Conservation (phyloP, 2,329 filamentous ascomycete species). For the Botrytis hyacinthi region DNA sequence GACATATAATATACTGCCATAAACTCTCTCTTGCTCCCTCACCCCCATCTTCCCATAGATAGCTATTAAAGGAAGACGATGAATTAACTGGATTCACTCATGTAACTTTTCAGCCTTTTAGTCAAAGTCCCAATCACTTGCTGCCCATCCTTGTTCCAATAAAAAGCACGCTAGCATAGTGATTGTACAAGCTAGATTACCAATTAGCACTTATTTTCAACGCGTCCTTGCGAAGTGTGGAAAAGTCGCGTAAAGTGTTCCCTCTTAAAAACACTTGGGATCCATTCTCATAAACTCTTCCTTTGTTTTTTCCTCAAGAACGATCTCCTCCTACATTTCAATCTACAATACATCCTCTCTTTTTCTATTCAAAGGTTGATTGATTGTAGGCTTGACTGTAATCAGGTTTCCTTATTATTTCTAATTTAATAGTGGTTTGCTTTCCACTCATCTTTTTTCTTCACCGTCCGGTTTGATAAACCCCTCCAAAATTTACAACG, state of each 20-base stretch:
- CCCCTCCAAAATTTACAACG: slow-evolving; percentile 23
- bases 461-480: slow-evolving; percentile 14
- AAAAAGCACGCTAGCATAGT: slow-evolving; percentile 6
- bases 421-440: slow-evolving; percentile 3
- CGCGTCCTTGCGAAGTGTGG: slow-evolving; percentile 21
- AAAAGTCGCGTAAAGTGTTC: slow-evolving; percentile 24
- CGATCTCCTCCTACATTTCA: slow-evolving; percentile 6
- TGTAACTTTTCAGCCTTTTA: neutral
- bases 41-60: neutral
- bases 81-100: neutral
- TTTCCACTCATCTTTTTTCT: slow-evolving; percentile 10
- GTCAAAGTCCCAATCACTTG: neutral
- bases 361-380: neutral
- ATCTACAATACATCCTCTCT: slow-evolving; percentile 1
- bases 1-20: neutral
- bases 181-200: slow-evolving; percentile 13
- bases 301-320: slow-evolving; percentile 16
- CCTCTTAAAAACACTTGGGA: slow-evolving; percentile 23
- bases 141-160: neutral
- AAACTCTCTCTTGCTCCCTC: neutral
- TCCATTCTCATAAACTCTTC: slow-evolving; percentile 17
- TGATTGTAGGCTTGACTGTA: neutral
- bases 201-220: slow-evolving; percentile 18
- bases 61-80: neutral
- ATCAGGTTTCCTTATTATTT: neutral